These are phyloP conservation scores for Oenanthe sinensis DNA, from an alignment of 129 eudicot genomes.

Conservation along the genomic window DNA sequence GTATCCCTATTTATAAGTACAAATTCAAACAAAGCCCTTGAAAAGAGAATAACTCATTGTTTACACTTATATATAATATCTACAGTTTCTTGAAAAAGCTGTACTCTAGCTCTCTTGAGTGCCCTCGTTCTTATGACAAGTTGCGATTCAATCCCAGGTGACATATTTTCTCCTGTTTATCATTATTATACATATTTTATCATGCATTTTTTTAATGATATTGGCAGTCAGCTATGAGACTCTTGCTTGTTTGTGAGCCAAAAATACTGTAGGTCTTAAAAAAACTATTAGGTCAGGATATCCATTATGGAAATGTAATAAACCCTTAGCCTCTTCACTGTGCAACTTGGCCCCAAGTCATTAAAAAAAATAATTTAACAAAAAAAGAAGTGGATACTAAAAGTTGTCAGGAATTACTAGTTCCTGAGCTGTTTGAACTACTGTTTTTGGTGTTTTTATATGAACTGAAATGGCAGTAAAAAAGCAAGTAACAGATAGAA, in stretches of 20 bases:
- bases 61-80: constrained; percentile 6
- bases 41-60: background rate
- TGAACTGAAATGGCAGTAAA: too few relatives aligned
- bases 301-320: too few relatives aligned
- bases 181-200: background rate
- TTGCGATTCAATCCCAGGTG: constrained; percentile 82
- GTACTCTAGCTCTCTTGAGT: constrained; percentile 56
- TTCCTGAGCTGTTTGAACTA: too few relatives aligned
- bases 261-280: background rate
- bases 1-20: background rate
- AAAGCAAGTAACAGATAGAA: too few relatives aligned
- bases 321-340: background rate
- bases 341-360: background rate
- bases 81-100: constrained; percentile 80
- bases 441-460: too few relatives aligned
- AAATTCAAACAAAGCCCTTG: background rate
- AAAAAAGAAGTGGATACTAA: background rate
- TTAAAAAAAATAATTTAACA: background rate
- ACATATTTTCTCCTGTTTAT: background rate
- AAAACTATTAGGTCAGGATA: background rate
- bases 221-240: background rate
- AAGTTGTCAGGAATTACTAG: background rate
- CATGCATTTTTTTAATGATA: background rate
- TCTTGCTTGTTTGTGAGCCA: background rate
- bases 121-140: constrained; percentile 95